Base-by-base conservation (phyloP, 805 yeast genomes). In the Candida maesae region DNA sequence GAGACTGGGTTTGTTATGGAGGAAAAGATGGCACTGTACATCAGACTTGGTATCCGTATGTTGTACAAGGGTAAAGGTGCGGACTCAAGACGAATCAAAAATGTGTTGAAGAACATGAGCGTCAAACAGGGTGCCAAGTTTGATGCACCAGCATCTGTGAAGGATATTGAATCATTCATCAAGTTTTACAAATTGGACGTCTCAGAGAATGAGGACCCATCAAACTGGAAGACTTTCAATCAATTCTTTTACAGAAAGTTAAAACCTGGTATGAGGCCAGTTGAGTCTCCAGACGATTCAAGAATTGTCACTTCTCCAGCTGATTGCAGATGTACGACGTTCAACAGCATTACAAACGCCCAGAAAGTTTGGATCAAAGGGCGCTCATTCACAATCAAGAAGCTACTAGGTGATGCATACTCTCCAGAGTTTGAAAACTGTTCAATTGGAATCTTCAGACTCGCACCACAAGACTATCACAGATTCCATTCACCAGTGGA, bases 401-500 rank as follows among this genome's bases (percentile, higher is more conserved):
- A 84, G 47, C 65, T 91, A 3, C 66, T 85, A 40, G 68, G 73
- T 39, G 54, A 56, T 14, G 61, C 63, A 5, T 66, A 67, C 23
- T 60, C 63, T 28, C 67, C 74, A 11, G 46, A 49, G 10, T 76
- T 74, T 47, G 73, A 72, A 27, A 60, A 65, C 25, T 52, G 61
- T 8, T 67, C 89, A 4, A 61, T 90, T 32, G 90, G 84, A 0
- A 76, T 91, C 2, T 91, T 91, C 61, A 66, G 99, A 42, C 66
- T 91, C 32, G 98, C 99, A 0, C 99, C 99, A 1, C 99, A 91
- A 59, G 99, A 91, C 60, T 91, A 91, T 57, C 99, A 91, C 58
- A 68, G 99, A 33, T 90, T 91, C 62, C 99, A 91, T 60, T 73
- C 78, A 13, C 96, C 97, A 0, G 90, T 93, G 2, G 75, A 73